Percentiles rank a stretch among this genome's conserved stretches.
These are phyloP conservation scores for Wickerhamomyces bovis DNA, from an alignment of 805 yeast species.

Conservation along the genomic window DNA sequence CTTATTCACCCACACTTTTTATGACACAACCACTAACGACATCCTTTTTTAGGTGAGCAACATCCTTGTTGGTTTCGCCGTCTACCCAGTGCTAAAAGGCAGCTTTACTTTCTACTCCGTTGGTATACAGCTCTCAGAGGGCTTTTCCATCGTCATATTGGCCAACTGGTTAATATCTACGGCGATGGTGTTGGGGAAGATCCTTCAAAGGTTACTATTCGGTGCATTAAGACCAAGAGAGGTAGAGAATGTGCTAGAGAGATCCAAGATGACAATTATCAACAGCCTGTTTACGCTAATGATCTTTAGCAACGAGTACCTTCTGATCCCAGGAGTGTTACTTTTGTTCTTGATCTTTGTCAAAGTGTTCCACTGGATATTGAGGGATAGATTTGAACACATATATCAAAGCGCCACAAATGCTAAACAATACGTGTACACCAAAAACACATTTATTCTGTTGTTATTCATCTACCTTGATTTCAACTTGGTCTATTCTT, in stretches of 20 bases:
- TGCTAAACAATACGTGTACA: slow-evolving; percentile 27
- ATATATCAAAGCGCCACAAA: slow-evolving; percentile 38
- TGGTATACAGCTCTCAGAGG: slow-evolving; percentile 47
- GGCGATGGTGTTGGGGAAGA: slow-evolving; percentile 36
- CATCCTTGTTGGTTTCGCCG: slow-evolving; percentile 29
- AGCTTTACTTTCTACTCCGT: slow-evolving; percentile 38
- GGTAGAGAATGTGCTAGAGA: slow-evolving; percentile 64
- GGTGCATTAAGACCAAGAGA: slow-evolving; percentile 75
- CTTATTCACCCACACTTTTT: neutral
- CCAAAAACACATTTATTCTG: slow-evolving; percentile 40
- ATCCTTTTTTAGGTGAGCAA: slow-evolving; percentile 27
- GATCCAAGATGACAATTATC: slow-evolving; percentile 58
- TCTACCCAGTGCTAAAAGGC: slow-evolving; percentile 31
- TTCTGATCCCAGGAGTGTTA: slow-evolving; percentile 37
- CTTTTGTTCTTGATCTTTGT: slow-evolving; percentile 39
- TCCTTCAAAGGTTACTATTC: slow-evolving; percentile 50
- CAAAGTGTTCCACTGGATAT: slow-evolving; percentile 74
- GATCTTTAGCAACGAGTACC: slow-evolving; percentile 42
- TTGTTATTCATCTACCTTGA: slow-evolving; percentile 44
- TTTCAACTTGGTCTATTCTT: slow-evolving; percentile 42
- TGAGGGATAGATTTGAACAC: slow-evolving; percentile 41
- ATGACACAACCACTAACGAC: slow-evolving; percentile 1
- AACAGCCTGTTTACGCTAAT: slow-evolving; percentile 54
- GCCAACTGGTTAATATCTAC: slow-evolving; percentile 39
- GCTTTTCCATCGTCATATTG: slow-evolving; percentile 36